Evolutionary conservation across 352 stramenopile genomes (phyloP), one percentile per base, ranked within the genome.

Genomic region (Hyaloperonospora brassicae): DNA sequence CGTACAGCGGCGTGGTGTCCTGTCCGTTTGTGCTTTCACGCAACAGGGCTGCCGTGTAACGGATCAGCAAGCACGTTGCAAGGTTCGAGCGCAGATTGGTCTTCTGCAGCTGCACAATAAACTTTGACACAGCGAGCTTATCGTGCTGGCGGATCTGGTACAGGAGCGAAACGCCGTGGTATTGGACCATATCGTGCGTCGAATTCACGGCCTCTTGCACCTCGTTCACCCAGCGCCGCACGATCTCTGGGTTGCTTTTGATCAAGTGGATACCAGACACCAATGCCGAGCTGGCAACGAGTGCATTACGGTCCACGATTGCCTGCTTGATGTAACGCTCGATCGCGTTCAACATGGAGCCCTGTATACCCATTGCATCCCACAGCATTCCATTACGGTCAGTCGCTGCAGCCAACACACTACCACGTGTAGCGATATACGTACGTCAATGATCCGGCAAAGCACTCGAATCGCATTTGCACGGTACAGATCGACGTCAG

Each of bases 71-170:
- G 51, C 97, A 98, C 35, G 97, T 87, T 13, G 96, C 95, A 13
- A 99, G 72, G 35, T 93, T 96, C 31, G 89, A 98, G 50, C 86
- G 84, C 45, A 98, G 61, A 39, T 89, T 96, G 46, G 94, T 97
- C 58, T 96, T 95, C 56, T 97, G 89, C 4, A 96, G 79, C 68
- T 96, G 86, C 8, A 73, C 83, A 50, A 95, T 87, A 27, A 93
- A 80, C 66, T 99, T 99, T n/a, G 92, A 97, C 30, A 99, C 87
- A 5, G 95, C 97, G 10, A 99, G 87, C 44, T 91, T 87, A 80
- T 99, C 97, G 66, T 98, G 89, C 57, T 96, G 89, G 52, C 98
- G 98, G 66, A 99, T 98, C 68, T 98, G 86, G 71, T 99, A 99
- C 10, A 99, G 78, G 8, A 99, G 79, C 25, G 94, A 92, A 49